Evolutionary conservation across 176 grass and related monocot species (phyloP).

Genomic region (Metroxylon sagu): DNA sequence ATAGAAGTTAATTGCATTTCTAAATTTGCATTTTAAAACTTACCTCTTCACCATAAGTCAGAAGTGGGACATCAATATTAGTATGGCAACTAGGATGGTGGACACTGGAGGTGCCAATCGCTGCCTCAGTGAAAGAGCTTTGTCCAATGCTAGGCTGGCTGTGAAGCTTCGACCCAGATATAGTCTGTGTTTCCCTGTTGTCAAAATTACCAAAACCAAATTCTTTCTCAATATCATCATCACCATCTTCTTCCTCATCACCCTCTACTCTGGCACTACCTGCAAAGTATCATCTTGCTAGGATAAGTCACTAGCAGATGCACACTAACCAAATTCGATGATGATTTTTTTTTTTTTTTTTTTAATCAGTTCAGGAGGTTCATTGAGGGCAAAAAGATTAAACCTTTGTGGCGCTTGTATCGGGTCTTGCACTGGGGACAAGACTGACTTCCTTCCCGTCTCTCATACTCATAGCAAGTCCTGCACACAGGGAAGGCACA

Average conservation of each 20-base stretch:
- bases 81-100: neutral
- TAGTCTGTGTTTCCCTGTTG: neutral
- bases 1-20: neutral
- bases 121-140: conserved; percentile 9
- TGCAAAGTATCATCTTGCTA: conserved; percentile 8
- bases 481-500: conserved; percentile 42
- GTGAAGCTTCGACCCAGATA: conserved; percentile 11
- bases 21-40: neutral
- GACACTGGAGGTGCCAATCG: neutral
- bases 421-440: conserved; percentile 47
- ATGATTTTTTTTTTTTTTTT: neutral
- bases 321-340: neutral
- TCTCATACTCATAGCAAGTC: conserved; percentile 41
- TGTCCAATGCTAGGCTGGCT: conserved; percentile 24
- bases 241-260: conserved; percentile 50
- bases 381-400: neutral
- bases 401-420: conserved; percentile 52
- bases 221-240: conserved; percentile 37
- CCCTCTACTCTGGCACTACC: conserved; percentile 39
- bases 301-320: neutral
- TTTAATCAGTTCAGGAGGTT: neutral
- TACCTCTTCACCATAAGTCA: conserved; percentile 48
- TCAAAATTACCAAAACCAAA: conserved; percentile 26
- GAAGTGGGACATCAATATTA: conserved; percentile 17
- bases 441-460: conserved; percentile 36